Evolutionary conservation across 192 early-diverging fungal species (phyloP), one percentile per base, ranked within the genome.

Genomic region (Linnemannia elongata): DNA sequence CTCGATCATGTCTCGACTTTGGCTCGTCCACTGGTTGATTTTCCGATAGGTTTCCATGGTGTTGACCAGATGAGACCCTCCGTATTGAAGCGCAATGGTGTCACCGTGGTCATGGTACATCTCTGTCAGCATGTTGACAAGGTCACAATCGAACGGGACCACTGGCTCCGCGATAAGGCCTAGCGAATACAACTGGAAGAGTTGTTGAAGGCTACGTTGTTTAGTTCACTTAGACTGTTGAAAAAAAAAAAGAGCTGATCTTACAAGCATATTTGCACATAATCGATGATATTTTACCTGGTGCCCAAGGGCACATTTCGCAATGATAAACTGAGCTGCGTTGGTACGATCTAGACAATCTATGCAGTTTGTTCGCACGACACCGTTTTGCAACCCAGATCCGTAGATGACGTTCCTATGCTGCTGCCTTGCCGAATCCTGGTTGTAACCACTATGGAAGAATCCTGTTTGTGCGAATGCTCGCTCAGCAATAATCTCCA

Each of bases 71-170:
- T 98, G 97, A 27, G 97, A 99, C 20, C 98, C 98, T 74, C 98
- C 98, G 83, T 99, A 99, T 89, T 96, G 95, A 6, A 97, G 88
- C 1, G 96, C 96, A 73, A 99, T 98, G 8, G 98, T 98, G 80
- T 99, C 97, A 38, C 98, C 98, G 86, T 99, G 95, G 72, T 97
- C 97, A 75, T 99, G 97, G 87, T 98, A 99, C 97, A 99, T 97
- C 75, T 96, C 97, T 54, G 97, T 98, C 47, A 99, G 93, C 55
- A 98, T 93, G 82, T 97, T 96, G 8, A 96, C 93, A 0, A 96
- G 97, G 86, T 99, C 98, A 6, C 95, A 96, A 88, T 99, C 97
- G 83, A 99, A 97, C 0, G 95, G 95, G 1, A 99, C 91, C 12
- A 86, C 88, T 4, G 97, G 97, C 42, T 94, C 89, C 27, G 90